phyloP scores from a whole-genome alignment of 768 basidiomycete species.

The Boletus edulis region DNA sequence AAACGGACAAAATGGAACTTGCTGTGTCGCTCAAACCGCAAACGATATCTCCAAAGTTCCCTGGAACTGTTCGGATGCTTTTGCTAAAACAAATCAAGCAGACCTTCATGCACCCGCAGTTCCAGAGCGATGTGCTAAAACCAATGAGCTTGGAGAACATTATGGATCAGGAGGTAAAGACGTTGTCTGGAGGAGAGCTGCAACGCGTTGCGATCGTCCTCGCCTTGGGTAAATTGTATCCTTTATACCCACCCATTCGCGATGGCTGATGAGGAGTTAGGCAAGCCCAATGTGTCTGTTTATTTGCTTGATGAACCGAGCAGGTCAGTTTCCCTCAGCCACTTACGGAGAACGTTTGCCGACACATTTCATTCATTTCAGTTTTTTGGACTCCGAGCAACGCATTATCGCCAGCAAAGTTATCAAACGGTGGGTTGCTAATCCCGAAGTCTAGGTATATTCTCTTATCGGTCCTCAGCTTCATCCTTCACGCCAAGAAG shows the following conservation, averaged over 20 bases:
- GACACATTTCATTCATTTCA: conserved; percentile 24
- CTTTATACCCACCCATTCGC: background rate
- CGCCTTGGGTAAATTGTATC: conserved; percentile 61
- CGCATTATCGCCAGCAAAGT: conserved; percentile 98
- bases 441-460: background rate
- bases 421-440: conserved; percentile 75
- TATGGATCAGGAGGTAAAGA: conserved; percentile 98
- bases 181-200: conserved; percentile 95
- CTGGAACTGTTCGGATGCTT: conserved; percentile 93
- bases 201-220: conserved; percentile 97
- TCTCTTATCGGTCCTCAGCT: conserved; percentile 41
- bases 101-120: conserved; percentile 99
- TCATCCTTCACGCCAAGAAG: conserved; percentile 95
- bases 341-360: background rate
- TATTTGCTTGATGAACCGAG: conserved; percentile 97
- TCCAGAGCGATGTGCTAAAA: conserved; percentile 97
- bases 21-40: conserved; percentile 97
- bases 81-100: conserved; percentile 92
- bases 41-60: conserved; percentile 97
- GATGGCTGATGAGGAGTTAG: conserved; percentile 29
- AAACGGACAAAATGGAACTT: conserved; percentile 77
- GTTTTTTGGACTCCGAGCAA: conserved; percentile 98
- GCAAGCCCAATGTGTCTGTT: conserved; percentile 78
- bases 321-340: conserved; percentile 42
- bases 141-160: conserved; percentile 95